A percentile compares a stretch with the other conserved stretches of the same genome.
These are phyloP conservation scores for Chaetomiaceae sp. DNA, from an alignment of 2,329 filamentous ascomycete genomes.

Conservation along the genomic window DNA sequence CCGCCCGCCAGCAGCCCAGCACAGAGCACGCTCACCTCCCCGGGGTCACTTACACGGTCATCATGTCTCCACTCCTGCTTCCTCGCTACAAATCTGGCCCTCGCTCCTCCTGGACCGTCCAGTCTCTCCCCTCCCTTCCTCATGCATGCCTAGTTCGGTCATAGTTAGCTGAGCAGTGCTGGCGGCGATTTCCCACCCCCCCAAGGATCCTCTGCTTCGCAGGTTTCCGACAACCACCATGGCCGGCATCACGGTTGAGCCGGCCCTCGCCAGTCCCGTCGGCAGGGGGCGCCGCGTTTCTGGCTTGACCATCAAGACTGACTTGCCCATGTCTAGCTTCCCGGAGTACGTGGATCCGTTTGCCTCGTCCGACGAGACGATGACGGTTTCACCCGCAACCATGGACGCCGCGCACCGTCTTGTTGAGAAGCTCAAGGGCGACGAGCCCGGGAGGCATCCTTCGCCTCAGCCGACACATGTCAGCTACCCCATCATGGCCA, in stretches of 20 bases:
- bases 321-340: conserved; percentile 31
- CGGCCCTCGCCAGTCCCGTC: conserved; percentile 11
- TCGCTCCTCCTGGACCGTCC: background rate
- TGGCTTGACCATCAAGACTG: conserved; percentile 32
- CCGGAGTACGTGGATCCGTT: conserved; percentile 34
- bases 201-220: background rate
- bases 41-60: conserved; percentile 8
- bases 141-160: conserved; percentile 4
- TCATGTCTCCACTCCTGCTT: conserved; percentile 8
- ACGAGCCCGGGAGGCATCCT: conserved; percentile 57
- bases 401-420: conserved; percentile 26
- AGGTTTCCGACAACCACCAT: conserved; percentile 21
- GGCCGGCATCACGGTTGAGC: conserved; percentile 20
- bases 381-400: conserved; percentile 28
- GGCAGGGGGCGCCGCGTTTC: conserved; percentile 25
- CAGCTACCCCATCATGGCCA: conserved; percentile 58
- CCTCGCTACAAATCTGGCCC: conserved; percentile 11
- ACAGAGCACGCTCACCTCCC: too few relatives aligned
- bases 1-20: background rate
- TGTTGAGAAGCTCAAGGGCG: conserved; percentile 28
- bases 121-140: background rate
- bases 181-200: background rate
- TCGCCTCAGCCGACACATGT: conserved; percentile 88
- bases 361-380: conserved; percentile 29
- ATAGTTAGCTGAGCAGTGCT: background rate